Percentiles rank a stretch among this genome's conserved stretches.
These are phyloP conservation scores for Solanum dulcamara DNA, from an alignment of 257 asterid species.

Conservation along the genomic window DNA sequence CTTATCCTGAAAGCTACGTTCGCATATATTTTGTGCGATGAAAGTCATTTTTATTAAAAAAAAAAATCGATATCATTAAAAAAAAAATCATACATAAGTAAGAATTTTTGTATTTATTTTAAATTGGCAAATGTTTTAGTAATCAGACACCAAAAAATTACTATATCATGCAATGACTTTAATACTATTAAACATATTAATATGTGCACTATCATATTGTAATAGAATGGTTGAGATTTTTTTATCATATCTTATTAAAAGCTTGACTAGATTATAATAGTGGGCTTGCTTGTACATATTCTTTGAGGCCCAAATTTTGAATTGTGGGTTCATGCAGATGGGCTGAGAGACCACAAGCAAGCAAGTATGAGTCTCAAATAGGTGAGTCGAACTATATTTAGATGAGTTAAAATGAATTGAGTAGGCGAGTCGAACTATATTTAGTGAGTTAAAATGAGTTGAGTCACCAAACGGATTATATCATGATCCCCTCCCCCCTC, in stretches of 20 bases:
- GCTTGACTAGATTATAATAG: background rate
- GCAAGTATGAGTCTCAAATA: background rate
- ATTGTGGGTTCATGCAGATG: background rate
- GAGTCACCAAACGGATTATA: background rate
- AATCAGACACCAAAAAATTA: background rate
- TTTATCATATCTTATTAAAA: accelerated
- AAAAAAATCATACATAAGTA: no score
- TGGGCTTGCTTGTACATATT: background rate
- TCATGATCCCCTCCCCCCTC: background rate
- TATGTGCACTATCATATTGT: background rate
- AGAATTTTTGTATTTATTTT: background rate
- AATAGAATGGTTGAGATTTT: no score
- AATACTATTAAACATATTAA: background rate
- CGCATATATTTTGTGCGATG: background rate
- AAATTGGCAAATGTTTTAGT: background rate
- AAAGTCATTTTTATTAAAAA: background rate
- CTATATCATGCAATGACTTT: background rate
- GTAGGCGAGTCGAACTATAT: no score
- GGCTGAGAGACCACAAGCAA: background rate
- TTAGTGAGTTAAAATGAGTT: no score
- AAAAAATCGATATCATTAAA: background rate
- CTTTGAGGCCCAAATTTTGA: background rate
- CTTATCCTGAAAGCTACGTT: background rate
- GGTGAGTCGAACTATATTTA: background rate
- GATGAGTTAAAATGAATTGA: background rate